Evolutionary conservation across 495 filamentous ascomycete genomes (phyloP), one percentile per base, ranked within the genome.

Genomic region (Hyaloscypha variabilis): DNA sequence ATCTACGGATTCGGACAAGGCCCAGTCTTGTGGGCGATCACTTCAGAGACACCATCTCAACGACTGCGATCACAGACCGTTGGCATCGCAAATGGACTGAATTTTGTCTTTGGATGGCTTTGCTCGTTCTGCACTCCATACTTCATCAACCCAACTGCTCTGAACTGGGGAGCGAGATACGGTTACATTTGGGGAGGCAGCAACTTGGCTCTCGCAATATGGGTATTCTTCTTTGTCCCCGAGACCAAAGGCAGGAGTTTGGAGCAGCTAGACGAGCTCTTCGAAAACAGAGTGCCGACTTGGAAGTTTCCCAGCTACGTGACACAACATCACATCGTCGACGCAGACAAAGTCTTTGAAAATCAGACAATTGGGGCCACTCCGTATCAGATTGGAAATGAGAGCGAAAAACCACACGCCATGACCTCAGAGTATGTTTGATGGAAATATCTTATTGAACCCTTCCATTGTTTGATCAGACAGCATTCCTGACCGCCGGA

Each of bases 221-320:
- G 82, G 69, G 75, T 80, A 1, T 86, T 77, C 58, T 73, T 86
- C 30, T 78, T 73, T 34, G 67, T 79, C 8, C 78, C 77, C 0
- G 78, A 81, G 70, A 79, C 87, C 0, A 84, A 80, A 57, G 85
- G 82, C 0, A 77, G 82, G 26, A 85, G 81, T 0, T 73, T 88
- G 21, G 85, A 88, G 73, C 81, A 87, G 63, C 78, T 55, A 71
- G 93, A 94, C 67, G 79, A 72, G 39, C 73, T 86, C 65, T 82
- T 82, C 0, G 82, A 75, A 29, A 77, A 78, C 50, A 62, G 72
- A 0, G 75, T 81, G 10, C 67, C 69, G 8, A 77, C 76, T 25
- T 66, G 74, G 52, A 74, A 77, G 46, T 81, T 81, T 52, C 59
- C 69, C 1, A 51, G 52, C 0, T 74, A 67, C 63, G 62, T 62